A percentile compares a stretch with the other conserved stretches of the same genome.
Conservation (phyloP, 495 filamentous ascomycete species). For the Sporormia fimetaria region DNA sequence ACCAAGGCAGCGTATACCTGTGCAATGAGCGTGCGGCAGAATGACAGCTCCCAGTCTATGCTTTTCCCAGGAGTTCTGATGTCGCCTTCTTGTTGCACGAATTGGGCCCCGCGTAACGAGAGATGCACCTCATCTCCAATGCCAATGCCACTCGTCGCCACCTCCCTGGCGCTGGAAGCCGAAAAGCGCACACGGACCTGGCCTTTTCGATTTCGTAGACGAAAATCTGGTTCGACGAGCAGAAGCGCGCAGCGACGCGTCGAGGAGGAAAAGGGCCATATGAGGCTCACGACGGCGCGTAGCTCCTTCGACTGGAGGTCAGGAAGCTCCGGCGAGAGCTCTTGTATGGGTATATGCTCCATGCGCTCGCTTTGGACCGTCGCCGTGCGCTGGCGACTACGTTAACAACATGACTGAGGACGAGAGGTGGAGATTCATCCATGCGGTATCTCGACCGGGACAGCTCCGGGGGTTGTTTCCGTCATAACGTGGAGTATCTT, state of each 20-base stretch:
- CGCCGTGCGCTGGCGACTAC: too few species aligned
- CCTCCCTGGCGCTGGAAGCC: constrained; percentile 58
- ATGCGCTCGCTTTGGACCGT: too few species aligned
- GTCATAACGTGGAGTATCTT: too few species aligned
- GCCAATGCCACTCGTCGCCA: constrained; percentile 52
- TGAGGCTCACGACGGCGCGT: constrained; percentile 62
- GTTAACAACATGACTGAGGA: too few species aligned
- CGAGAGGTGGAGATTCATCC: too few species aligned
- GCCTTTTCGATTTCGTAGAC: constrained; percentile 63
- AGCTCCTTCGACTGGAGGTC: constrained; percentile 33
- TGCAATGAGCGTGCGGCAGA: constrained; percentile 45
- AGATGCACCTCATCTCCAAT: constrained; percentile 68
- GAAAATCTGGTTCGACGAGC: constrained; percentile 76
- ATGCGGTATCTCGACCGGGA: too few species aligned
- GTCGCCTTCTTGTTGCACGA: constrained; percentile 35
- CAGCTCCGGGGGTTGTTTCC: too few species aligned
- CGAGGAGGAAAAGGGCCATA: constrained; percentile 84
- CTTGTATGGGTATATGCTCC: constrained; percentile 51
- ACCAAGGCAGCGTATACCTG: constrained; percentile 38
- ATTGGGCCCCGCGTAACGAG: constrained; percentile 48
- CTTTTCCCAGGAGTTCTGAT: constrained; percentile 52
- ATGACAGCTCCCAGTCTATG: constrained; percentile 63
- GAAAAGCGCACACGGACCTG: constrained; percentile 74
- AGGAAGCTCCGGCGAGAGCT: constrained; percentile 46
- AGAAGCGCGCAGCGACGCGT: constrained; percentile 60